Percentiles rank a stretch among this genome's conserved stretches.
phyloP scores from a whole-genome alignment of 768 basidiomycete species.

The Mrakia blollopis region DNA sequence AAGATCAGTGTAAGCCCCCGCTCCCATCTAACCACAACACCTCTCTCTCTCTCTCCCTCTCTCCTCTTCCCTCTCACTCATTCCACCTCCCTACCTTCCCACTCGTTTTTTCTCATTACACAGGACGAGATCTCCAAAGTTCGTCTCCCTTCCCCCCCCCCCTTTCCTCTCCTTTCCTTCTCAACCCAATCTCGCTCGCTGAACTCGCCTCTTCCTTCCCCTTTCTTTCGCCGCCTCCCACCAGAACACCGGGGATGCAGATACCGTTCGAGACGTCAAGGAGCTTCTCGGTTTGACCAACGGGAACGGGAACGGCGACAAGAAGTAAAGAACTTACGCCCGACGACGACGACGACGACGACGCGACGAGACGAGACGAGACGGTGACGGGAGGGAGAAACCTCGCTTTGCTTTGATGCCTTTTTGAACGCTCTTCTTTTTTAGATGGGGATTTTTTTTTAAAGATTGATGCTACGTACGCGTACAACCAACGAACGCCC shows the following conservation, averaged over 20 bases:
- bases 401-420: no score
- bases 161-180: neutral
- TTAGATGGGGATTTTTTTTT: no score
- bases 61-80: neutral
- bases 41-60: neutral
- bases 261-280: conserved; percentile 60
- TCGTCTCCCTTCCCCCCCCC: conserved; percentile 11
- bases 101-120: neutral
- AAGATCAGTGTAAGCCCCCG: conserved; percentile 91
- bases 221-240: no score
- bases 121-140: conserved; percentile 79
- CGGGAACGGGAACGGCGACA: no score
- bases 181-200: no score
- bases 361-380: no score
- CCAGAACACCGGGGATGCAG: conserved; percentile 63
- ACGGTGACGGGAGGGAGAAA: no score
- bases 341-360: no score
- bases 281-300: conserved; percentile 34
- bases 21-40: conserved; percentile 49
- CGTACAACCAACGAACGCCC: no score
- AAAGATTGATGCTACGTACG: no score
- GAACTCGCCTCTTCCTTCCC: neutral
- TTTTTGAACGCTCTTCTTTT: no score
- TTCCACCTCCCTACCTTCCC: neutral
- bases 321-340: no score